Conservation (phyloP, 1,284 basidiomycete genomes). For the Ganoderma meredithae region DNA sequence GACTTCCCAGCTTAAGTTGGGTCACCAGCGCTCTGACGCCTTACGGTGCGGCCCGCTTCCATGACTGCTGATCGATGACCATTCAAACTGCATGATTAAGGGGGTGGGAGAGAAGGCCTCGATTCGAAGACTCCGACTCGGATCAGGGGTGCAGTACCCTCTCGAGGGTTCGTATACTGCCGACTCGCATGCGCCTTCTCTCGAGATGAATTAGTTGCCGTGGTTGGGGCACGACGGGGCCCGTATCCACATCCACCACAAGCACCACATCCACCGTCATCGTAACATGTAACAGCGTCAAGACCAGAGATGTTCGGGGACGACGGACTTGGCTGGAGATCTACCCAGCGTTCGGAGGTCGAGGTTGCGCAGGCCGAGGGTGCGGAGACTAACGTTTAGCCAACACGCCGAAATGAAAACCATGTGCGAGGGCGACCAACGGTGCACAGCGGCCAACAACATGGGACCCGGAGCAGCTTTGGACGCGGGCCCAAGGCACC, state of each 20-base stretch:
- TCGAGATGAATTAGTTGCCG: background rate
- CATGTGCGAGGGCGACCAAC: background rate
- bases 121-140: background rate
- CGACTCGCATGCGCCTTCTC: background rate
- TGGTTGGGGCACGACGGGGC: background rate
- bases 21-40: background rate
- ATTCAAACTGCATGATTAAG: background rate
- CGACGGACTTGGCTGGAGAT: too few relatives aligned
- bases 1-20: background rate
- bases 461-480: background rate
- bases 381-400: background rate
- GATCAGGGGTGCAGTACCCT: constrained; percentile 8
- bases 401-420: background rate
- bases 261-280: too few relatives aligned
- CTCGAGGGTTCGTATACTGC: background rate
- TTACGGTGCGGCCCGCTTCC: background rate
- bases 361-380: background rate
- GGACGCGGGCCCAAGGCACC: background rate
- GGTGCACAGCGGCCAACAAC: too few relatives aligned
- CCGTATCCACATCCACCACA: background rate
- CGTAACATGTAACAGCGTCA: too few relatives aligned
- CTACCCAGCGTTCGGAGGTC: too few relatives aligned
- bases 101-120: background rate
- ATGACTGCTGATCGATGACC: background rate
- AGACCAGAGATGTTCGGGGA: too few relatives aligned